phyloP scores from a whole-genome alignment of 495 filamentous ascomycete genomes.

The Aspergillus homomorphus region DNA sequence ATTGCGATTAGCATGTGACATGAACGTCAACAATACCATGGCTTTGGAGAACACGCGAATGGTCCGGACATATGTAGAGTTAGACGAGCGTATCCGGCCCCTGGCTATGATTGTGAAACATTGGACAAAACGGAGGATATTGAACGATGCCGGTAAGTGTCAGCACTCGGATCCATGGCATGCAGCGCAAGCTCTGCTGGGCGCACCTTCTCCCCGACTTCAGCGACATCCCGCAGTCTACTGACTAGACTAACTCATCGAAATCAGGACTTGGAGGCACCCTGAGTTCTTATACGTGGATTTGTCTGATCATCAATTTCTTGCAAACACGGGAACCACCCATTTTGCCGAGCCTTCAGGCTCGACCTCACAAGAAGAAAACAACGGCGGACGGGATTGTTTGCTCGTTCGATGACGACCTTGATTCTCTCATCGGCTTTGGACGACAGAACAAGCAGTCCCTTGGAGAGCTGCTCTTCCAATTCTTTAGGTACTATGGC shows the following conservation, averaged over 20 bases:
- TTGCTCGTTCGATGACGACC: slow-evolving; percentile 80
- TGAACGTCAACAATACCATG: slow-evolving; percentile 97
- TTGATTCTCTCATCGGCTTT: slow-evolving; percentile 66
- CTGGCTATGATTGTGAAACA: slow-evolving; percentile 95
- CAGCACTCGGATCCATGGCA: background rate
- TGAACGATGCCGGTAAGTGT: slow-evolving; percentile 89
- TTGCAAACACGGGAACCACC: slow-evolving; percentile 87
- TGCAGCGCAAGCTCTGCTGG: background rate
- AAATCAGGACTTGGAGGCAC: slow-evolving; percentile 81
- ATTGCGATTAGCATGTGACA: slow-evolving; percentile 84
- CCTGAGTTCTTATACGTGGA: slow-evolving; percentile 99
- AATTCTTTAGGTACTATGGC: slow-evolving; percentile 92
- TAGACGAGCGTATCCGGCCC: slow-evolving; percentile 85
- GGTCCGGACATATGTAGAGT: slow-evolving; percentile 95
- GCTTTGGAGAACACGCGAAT: slow-evolving; percentile 96
- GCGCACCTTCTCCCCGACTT: background rate
- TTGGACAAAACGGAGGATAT: slow-evolving; percentile 87
- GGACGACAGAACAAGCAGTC: slow-evolving; percentile 80
- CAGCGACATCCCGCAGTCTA: background rate
- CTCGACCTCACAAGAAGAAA: slow-evolving; percentile 62
- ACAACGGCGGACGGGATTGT: slow-evolving; percentile 57
- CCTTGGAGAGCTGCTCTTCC: slow-evolving; percentile 78
- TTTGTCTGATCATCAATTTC: slow-evolving; percentile 97
- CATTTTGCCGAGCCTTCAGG: slow-evolving; percentile 82
- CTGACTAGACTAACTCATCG: slow-evolving; percentile 9